phyloP scores from a whole-genome alignment of 306 rosid genomes.

The Trifolium repens region DNA sequence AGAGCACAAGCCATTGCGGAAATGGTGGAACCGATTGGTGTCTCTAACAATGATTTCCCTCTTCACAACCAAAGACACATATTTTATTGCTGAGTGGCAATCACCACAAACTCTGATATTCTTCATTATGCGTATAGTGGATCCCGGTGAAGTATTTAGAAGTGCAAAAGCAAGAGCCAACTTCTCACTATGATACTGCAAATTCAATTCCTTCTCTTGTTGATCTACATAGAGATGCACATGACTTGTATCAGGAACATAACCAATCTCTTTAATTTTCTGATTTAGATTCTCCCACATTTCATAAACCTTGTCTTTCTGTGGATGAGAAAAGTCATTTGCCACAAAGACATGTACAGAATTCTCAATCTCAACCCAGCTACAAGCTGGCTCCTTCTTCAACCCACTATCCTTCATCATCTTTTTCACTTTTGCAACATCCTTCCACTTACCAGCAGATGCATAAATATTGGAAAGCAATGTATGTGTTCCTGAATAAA shows the following conservation, averaged over 20 bases:
- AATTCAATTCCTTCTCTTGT: constrained; percentile 52
- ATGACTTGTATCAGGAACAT: constrained; percentile 62
- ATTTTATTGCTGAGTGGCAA: constrained; percentile 57
- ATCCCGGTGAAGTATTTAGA: constrained; percentile 54
- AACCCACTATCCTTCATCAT: constrained; percentile 53
- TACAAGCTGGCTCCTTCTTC: constrained; percentile 63
- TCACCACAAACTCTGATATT: constrained; percentile 63
- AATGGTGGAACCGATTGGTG: constrained; percentile 59
- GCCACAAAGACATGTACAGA: constrained; percentile 51
- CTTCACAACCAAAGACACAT: constrained; percentile 49
- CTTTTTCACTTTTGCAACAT: constrained; percentile 54
- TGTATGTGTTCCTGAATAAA: constrained; percentile 51
- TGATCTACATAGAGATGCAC: constrained; percentile 53
- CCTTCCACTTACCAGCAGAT: constrained; percentile 57
- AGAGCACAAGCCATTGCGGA: constrained; percentile 51
- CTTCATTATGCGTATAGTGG: constrained; percentile 58
- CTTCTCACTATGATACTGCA: constrained; percentile 61
- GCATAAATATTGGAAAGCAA: constrained; percentile 58
- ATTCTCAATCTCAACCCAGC: constrained; percentile 64
- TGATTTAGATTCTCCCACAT: constrained; percentile 55
- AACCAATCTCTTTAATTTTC: constrained; percentile 55
- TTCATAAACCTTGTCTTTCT: constrained; percentile 47
- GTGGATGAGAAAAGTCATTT: constrained; percentile 51
- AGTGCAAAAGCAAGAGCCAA: constrained; percentile 62
- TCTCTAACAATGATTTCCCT: constrained; percentile 59